Evolutionary conservation across 2,329 filamentous ascomycete species (phyloP).

Genomic region (Zarea fungicola): DNA sequence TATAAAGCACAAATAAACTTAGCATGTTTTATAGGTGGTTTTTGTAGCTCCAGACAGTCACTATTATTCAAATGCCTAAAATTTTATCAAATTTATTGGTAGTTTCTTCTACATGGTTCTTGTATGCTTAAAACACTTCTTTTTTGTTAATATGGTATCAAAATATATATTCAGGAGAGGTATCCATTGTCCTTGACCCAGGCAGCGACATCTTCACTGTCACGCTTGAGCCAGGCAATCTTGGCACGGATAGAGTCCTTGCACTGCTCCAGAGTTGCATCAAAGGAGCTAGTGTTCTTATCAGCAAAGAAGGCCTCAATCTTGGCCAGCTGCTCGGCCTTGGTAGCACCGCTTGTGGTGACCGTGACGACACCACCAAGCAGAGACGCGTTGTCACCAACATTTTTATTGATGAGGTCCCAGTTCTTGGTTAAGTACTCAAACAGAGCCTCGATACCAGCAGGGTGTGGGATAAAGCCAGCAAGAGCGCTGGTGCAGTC

Average conservation of each 20-base stretch:
- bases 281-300: slow-evolving; percentile 80
- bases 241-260: slow-evolving; percentile 81
- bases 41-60: too few relatives aligned
- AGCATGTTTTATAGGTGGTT: too few relatives aligned
- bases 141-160: neutral
- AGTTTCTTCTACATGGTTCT: neutral
- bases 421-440: slow-evolving; percentile 82
- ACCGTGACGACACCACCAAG: slow-evolving; percentile 79
- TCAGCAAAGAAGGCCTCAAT: slow-evolving; percentile 76
- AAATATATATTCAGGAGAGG: slow-evolving; percentile 16
- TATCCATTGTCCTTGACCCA: slow-evolving; percentile 43
- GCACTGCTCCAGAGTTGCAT: slow-evolving; percentile 85
- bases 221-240: slow-evolving; percentile 72
- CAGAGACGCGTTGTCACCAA: slow-evolving; percentile 85
- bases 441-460: slow-evolving; percentile 77
- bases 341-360: slow-evolving; percentile 75
- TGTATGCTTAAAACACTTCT: neutral
- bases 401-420: slow-evolving; percentile 71
- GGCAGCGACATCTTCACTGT: slow-evolving; percentile 62
- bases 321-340: slow-evolving; percentile 65
- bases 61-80: too few relatives aligned
- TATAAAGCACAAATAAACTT: neutral
- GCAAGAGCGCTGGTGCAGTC: slow-evolving; percentile 87
- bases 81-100: neutral
- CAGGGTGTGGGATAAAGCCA: slow-evolving; percentile 69